These are phyloP conservation scores for Solanum gandarillasii DNA, from an alignment of 257 asterid genomes.

Conservation along the genomic window DNA sequence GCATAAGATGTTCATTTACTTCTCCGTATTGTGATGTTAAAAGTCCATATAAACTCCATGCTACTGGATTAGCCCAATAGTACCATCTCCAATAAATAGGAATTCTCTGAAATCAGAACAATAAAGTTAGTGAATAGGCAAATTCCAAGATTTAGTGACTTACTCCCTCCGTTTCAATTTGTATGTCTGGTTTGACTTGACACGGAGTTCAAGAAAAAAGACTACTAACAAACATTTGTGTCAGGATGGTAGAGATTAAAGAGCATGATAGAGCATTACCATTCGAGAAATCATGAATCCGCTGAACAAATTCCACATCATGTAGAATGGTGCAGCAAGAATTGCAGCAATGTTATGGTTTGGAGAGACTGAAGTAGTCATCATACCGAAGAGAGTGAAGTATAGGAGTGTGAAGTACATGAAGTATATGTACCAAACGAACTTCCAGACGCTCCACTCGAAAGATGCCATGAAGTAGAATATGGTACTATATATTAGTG, in stretches of 20 bases:
- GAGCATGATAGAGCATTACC: slow-evolving; percentile 14
- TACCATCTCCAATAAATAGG: slow-evolving; percentile 99
- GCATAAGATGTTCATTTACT: slow-evolving; percentile 27
- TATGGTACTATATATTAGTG: slow-evolving; percentile 58
- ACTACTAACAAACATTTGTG: not conserved
- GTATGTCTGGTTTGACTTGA: no score
- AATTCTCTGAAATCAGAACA: slow-evolving; percentile 42
- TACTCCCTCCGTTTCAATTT: no score
- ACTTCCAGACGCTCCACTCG: slow-evolving; percentile 58
- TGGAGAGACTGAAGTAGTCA: slow-evolving; percentile 69
- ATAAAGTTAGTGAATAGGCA: not conserved
- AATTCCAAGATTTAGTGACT: no score
- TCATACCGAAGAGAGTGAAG: slow-evolving; percentile 90
- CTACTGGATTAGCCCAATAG: slow-evolving; percentile 82
- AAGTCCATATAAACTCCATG: slow-evolving; percentile 83
- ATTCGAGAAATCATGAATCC: slow-evolving; percentile 66
- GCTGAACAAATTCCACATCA: slow-evolving; percentile 82
- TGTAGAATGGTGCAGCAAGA: slow-evolving; percentile 65
- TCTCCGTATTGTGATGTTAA: slow-evolving; percentile 80
- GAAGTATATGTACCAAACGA: slow-evolving; percentile 65
- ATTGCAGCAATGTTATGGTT: slow-evolving; percentile 68
- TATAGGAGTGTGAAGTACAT: slow-evolving; percentile 68
- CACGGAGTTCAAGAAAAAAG: not conserved
- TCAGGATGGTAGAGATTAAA: not conserved
- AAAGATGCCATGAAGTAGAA: slow-evolving; percentile 80